Evolutionary conservation across 2,329 filamentous ascomycete species (phyloP).

Genomic region (Podosphaera fusca): DNA sequence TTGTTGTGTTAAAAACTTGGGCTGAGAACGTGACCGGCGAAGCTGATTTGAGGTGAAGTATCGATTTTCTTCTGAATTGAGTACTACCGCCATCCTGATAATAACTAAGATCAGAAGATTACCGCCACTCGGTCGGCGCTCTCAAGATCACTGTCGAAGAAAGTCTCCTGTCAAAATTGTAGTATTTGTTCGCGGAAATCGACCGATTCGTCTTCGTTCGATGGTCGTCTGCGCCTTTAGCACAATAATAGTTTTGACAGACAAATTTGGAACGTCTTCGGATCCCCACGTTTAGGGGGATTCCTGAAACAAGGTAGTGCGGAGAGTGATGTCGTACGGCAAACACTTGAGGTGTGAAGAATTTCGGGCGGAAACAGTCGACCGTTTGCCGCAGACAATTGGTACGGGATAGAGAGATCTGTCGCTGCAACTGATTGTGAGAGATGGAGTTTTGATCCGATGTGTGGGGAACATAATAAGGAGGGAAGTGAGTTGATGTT

Average conservation of each 20-base stretch:
- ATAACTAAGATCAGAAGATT: neutral
- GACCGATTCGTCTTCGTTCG: no score
- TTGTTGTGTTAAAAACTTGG: constrained; percentile 28
- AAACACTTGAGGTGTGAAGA: neutral
- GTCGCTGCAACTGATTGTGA: no score
- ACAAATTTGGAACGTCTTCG: neutral
- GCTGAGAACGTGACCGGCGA: constrained; percentile 36
- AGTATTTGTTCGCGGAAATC: no score
- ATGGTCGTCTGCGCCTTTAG: neutral
- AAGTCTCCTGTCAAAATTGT: no score
- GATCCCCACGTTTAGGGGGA: neutral
- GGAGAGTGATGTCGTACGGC: neutral
- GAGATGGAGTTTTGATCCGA: neutral
- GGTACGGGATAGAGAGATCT: no score
- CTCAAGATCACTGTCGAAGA: no score
- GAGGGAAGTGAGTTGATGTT: neutral
- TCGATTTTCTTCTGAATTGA: constrained; percentile 28
- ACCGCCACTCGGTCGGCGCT: neutral
- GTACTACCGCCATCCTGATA: constrained; percentile 14
- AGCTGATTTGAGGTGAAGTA: constrained; percentile 31
- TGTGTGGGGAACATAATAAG: neutral
- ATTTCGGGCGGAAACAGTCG: neutral
- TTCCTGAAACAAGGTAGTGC: neutral
- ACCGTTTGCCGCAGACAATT: no score
- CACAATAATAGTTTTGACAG: neutral